These are phyloP conservation scores for Verticillium klebahnii DNA, from an alignment of 2,329 filamentous ascomycete species.

Conservation along the genomic window DNA sequence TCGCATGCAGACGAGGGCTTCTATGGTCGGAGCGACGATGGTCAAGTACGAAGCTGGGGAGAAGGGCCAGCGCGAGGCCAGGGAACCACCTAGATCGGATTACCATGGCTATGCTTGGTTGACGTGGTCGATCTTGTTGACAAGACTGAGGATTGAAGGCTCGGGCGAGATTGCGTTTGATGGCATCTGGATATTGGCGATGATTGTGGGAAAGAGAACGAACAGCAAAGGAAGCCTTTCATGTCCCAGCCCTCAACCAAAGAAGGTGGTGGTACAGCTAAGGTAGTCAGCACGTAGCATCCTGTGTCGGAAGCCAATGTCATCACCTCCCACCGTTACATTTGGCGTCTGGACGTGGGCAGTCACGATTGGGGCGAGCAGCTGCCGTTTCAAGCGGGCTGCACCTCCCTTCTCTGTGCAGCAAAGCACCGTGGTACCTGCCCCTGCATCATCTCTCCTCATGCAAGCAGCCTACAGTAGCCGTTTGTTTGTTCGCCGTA, in stretches of 20 bases:
- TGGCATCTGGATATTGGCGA: too few species aligned
- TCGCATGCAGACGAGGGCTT: background rate
- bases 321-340: background rate
- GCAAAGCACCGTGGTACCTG: background rate
- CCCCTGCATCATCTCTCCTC: background rate
- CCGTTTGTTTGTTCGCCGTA: background rate
- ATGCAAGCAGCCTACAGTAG: background rate
- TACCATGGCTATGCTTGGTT: slow-evolving; percentile 1
- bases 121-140: background rate
- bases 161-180: too few species aligned
- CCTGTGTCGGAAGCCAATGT: too few species aligned
- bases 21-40: slow-evolving; percentile 20
- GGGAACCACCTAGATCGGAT: slow-evolving; percentile 1
- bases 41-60: slow-evolving; percentile 29
- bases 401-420: background rate
- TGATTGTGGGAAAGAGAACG: too few species aligned
- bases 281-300: too few species aligned
- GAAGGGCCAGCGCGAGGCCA: slow-evolving; percentile 15
- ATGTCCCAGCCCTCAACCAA: too few species aligned
- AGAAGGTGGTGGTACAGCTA: too few species aligned
- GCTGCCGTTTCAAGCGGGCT: background rate
- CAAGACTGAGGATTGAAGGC: background rate
- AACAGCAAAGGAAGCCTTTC: too few species aligned
- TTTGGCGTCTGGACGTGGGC: background rate
- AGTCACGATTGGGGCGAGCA: background rate